Evolutionary conservation across 164 flowering plant genomes (phyloP).

Genomic region (Sedum album): DNA sequence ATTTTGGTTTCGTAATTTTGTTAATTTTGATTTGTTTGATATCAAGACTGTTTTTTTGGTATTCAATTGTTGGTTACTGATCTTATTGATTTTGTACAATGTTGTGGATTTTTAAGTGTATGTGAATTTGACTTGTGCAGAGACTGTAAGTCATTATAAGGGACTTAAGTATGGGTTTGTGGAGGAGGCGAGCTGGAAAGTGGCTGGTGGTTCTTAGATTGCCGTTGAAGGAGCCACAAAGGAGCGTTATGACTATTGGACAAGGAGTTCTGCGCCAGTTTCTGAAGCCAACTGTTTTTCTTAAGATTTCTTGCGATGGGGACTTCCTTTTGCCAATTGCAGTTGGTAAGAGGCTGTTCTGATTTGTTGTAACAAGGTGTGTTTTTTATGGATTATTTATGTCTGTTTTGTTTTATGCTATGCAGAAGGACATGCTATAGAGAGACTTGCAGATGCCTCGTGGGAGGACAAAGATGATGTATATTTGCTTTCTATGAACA

Average conservation of each 20-base stretch:
- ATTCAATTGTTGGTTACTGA: no score
- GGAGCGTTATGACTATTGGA: slow-evolving; percentile 24
- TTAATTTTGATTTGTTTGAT: no score
- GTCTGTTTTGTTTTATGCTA: no score
- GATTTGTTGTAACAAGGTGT: no score
- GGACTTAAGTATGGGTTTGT: slow-evolving; percentile 39
- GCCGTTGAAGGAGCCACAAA: slow-evolving; percentile 21
- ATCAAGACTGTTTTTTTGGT: no score
- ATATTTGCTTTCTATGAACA: no score
- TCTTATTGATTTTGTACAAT: no score
- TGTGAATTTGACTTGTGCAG: slow-evolving; percentile 31
- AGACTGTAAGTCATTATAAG: slow-evolving; percentile 47
- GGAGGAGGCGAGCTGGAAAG: slow-evolving; percentile 33
- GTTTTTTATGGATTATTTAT: neutral
- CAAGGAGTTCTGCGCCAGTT: slow-evolving; percentile 47
- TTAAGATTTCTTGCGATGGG: neutral
- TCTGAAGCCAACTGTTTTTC: slow-evolving; percentile 29
- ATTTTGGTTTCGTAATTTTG: no score
- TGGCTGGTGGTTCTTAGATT: slow-evolving; percentile 18
- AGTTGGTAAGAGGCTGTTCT: no score
- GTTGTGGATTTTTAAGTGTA: neutral
- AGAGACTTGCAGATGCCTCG: neutral
- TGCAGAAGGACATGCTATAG: neutral
- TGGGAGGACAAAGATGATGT: neutral
- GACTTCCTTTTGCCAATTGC: neutral